phyloP scores from a whole-genome alignment of 768 basidiomycete genomes.

The Dioszegia hungarica region DNA sequence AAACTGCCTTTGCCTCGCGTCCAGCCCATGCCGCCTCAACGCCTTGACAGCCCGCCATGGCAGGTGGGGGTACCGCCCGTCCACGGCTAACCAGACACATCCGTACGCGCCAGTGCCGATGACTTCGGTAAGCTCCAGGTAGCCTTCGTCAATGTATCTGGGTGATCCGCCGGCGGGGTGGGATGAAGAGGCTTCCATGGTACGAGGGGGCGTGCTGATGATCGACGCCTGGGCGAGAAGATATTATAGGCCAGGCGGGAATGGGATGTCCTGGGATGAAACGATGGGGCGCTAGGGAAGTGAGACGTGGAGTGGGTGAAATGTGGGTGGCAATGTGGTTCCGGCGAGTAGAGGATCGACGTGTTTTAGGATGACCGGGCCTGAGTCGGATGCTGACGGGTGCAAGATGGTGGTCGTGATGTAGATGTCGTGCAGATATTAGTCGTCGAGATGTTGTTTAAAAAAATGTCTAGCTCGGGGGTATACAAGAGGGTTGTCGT shows the following conservation, averaged over 20 bases:
- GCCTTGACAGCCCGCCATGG: conserved; percentile 84
- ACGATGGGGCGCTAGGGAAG: not conserved
- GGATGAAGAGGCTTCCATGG: conserved; percentile 5
- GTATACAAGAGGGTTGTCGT: no score
- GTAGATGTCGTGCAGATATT: no score
- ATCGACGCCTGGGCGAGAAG: not conserved
- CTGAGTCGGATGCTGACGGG: no score
- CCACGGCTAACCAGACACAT: conserved; percentile 83
- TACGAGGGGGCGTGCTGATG: not conserved
- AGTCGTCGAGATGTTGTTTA: no score
- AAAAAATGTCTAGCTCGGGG: no score
- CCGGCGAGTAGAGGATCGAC: no score
- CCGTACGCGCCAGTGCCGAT: conserved; percentile 94
- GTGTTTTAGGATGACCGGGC: no score
- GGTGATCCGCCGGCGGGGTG: conserved; percentile 55
- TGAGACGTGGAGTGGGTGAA: no score
- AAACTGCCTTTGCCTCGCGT: conserved; percentile 60
- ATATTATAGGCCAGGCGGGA: not conserved
- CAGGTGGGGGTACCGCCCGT: conserved; percentile 45
- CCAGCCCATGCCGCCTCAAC: conserved; percentile 57
- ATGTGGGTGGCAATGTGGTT: not conserved
- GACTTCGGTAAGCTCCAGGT: conserved; percentile 75
- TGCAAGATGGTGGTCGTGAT: no score
- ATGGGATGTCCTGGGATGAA: not conserved
- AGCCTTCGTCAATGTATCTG: conserved; percentile 65